Evolutionary conservation across 139 green algal genomes (phyloP), one percentile per base, ranked within the genome.

Genomic region (Limnomonas spitsbergensis): DNA sequence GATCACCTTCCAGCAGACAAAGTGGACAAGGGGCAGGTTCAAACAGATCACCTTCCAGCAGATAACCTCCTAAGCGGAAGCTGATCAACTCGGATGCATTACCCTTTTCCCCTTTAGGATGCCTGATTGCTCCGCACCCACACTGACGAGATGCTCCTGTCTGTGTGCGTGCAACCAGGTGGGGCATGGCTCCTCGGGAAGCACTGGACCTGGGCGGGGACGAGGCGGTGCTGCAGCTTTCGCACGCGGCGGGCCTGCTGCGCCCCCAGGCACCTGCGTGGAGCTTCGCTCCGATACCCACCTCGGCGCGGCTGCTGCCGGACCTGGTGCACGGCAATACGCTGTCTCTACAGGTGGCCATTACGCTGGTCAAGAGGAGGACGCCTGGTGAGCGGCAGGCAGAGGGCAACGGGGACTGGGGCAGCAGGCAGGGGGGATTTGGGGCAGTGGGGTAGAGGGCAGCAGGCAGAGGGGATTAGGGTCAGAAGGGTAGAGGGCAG

Each of bases 121-220:
- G n/a, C n/a, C n/a, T n/a, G n/a, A n/a, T n/a, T n/a, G n/a, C n/a
- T n/a, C n/a, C n/a, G n/a, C n/a, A n/a, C n/a, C n/a, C n/a, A n/a
- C n/a, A n/a, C n/a, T n/a, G n/a, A n/a, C n/a, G n/a, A n/a, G n/a
- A n/a, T n/a, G n/a, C n/a, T n/a, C n/a, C n/a, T n/a, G n/a, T n/a
- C n/a, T n/a, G n/a, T n/a, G n/a, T n/a, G n/a, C n/a, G n/a, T 36
- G n/a, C 61, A 31, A 27, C 2, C 71, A 77, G 71, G 71, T 77
- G 71, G 71, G 3, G 29, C 9, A 4, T 32, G 3, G 32, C 38
- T 53, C 35, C 38, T 31, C 29, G 14, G 4, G 73, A 42, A 14
- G 42, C 40, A 38, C 26, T 78, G 53, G 73, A 38, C 29, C 73
- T 37, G 7, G 73, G 73, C 20, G 73, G 73, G 1, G 73, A 78